phyloP scores from a whole-genome alignment of 768 basidiomycete genomes.

The Crepidotus variabilis region DNA sequence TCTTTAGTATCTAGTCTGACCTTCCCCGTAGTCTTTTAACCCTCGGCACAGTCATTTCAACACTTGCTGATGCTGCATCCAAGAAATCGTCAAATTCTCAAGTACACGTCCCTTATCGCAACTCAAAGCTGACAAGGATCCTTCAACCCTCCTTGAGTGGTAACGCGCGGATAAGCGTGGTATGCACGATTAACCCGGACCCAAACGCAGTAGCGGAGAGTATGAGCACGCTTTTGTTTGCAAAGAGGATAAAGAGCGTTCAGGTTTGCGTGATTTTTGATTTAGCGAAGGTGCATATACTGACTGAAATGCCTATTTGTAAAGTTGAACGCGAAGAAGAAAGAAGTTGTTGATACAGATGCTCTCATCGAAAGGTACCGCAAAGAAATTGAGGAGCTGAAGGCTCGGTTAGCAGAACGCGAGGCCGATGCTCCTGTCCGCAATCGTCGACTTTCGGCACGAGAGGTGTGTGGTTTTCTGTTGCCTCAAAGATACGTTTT shows the following conservation, averaged over 20 bases:
- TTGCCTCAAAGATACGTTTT: background rate
- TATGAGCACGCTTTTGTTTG: conserved; percentile 86
- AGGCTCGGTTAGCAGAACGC: conserved; percentile 63
- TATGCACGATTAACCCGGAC: conserved; percentile 94
- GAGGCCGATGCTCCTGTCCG: conserved; percentile 58
- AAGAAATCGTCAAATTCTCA: conserved; percentile 32
- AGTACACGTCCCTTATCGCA: conserved; percentile 93
- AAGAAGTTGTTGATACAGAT: conserved; percentile 90
- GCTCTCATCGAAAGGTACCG: conserved; percentile 92
- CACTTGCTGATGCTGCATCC: conserved; percentile 83
- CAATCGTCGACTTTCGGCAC: conserved; percentile 45
- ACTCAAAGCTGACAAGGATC: conserved; percentile 92
- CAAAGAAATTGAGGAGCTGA: conserved; percentile 91
- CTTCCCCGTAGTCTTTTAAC: conserved; percentile 66
- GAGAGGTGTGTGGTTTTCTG: conserved; percentile 33
- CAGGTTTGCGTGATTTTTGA: conserved; percentile 45
- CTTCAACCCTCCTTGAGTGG: conserved; percentile 94
- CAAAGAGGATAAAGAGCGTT: conserved; percentile 87
- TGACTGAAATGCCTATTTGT: background rate
- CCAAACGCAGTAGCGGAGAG: conserved; percentile 75
- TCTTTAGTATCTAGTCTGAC: background rate
- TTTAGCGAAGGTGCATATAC: background rate
- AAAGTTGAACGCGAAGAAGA: conserved; percentile 83
- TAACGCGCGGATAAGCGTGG: conserved; percentile 92
- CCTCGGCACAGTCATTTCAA: conserved; percentile 88